phyloP scores from a whole-genome alignment of 371 early-diverging fungal species.

The Mortierella sp. region DNA sequence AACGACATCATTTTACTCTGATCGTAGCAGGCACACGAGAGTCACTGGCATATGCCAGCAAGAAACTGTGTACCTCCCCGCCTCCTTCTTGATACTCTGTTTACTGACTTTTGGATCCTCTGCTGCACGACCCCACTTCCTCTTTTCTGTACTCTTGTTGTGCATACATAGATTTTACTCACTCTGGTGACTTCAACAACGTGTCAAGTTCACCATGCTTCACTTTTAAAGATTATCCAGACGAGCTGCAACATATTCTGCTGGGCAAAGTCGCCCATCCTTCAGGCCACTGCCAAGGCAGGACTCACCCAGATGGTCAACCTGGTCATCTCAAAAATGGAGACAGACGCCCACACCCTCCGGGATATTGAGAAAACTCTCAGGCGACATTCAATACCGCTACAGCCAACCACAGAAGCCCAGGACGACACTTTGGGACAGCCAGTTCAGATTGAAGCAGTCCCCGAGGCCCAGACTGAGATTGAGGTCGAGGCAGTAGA shows the following conservation, averaged over 20 bases:
- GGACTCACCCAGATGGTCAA: constrained; percentile 79
- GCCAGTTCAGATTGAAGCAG: background rate
- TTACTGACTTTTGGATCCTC: constrained; percentile 1
- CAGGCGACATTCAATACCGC: constrained; percentile 23
- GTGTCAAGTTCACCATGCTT: constrained; percentile 56
- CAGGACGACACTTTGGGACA: constrained; percentile 3
- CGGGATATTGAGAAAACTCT: constrained; percentile 42
- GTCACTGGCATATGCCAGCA: background rate
- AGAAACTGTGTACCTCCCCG: background rate
- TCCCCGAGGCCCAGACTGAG: background rate
- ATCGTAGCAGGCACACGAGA: background rate
- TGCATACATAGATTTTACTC: constrained; percentile 44
- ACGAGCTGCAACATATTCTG: constrained; percentile 69
- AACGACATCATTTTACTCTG: constrained; percentile 5
- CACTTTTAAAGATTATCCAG: constrained; percentile 66
- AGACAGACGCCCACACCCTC: constrained; percentile 50
- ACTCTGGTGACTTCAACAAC: constrained; percentile 58
- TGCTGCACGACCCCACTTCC: background rate
- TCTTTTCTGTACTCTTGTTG: no score
- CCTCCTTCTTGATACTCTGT: background rate
- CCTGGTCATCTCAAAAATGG: constrained; percentile 72
- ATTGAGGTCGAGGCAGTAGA: background rate
- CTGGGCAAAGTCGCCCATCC: constrained; percentile 68
- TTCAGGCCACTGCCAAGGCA: constrained; percentile 77
- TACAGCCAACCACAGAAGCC: constrained; percentile 13